Evolutionary conservation across 371 early-diverging fungal genomes (phyloP), one percentile per base, ranked within the genome.

Genomic region (Syncephalastrum contaminatum): DNA sequence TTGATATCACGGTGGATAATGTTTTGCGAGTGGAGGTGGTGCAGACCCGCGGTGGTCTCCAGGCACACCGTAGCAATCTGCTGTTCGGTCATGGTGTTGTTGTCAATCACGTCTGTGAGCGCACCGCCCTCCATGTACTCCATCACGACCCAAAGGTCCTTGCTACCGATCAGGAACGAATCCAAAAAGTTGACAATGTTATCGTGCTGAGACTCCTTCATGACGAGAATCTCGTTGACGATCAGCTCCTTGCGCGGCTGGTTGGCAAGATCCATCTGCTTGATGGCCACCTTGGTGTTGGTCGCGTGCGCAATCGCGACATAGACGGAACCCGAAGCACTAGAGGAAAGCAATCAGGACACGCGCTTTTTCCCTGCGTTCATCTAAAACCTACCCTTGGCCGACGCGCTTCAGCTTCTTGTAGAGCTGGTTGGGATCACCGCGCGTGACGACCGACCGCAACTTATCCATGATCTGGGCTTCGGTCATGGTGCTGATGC

Each of bases 81-180:
- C 40, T 76, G 68, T 74, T 98, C 98, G 25, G 81, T 81, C 81
- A 98, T 79, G 36, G 87, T 85, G 70, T 91, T 92, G 71, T 89
- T 88, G 60, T 95, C 95, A 64, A 98, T 95, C 10, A 97, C 88
- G 62, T 98, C 98, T 5, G 97, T 98, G 66, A 98, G 75, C 12
- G 96, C 86, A 46, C 98, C 98, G 45, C 96, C 97, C 72, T 96
- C 96, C 98, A 98, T 98, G 70, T 89, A 94, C 78, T 98, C 98
- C 96, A 98, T 95, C 22, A 98, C 89, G 13, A 98, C 95, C 98
- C 98, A 98, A 47, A 98, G 79, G 27, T 97, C 97, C 47, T 73
- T 74, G 56, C 79, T 80, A 58, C 81, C 84, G 48, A 94, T 84
- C 56, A 98, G 71, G 82, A 90, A 98, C 2, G 90, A 81, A 70